Evolutionary conservation across 2,329 filamentous ascomycete species (phyloP), one percentile per base, ranked within the genome.

Genomic region (Elsinoe ampelina): DNA sequence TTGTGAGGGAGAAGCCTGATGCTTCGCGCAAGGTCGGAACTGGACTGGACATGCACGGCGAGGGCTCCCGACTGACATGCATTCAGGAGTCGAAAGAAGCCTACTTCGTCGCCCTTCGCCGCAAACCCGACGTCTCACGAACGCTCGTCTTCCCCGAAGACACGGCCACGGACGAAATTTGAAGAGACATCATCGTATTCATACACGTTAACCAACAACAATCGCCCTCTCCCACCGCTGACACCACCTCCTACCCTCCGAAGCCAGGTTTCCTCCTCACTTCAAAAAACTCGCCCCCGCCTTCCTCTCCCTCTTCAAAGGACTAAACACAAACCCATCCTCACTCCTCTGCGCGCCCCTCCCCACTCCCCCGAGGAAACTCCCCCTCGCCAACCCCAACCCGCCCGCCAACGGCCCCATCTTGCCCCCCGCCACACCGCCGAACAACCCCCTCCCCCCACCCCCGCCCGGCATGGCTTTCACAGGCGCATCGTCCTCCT

Each of bases 1-100:
- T 98, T 1, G 78, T 86, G 65, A 80, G 91, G 59, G 87, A 95
- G 70, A 98, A 98, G 71, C 93, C 95, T 1, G 87, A 95, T 57
- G 87, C 90, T 5, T 97, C 92, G 36, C 81, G 93, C 66, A 87
- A 80, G 70, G 93, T 95, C 77, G 65, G n/a, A n/a, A n/a, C n/a
- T n/a, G n/a, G 83, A 76, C 19, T 45, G 15, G 2, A 5, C 54
- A 48, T 13, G 10, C 12, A 10, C 13, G 15, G 3, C 22, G 35
- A 3, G 26, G 26, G 26, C 26, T 22, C 2, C 20, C 20, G 11
- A n/a, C 20, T 38, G 10, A 45, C 38, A 30, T 13, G 17, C n/a
- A 38, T 32, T 20, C 62, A 90, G 87, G 86, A 89, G 75, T 91
- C 87, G 0, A 89, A 83, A 68, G 93, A 97, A 70, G 80, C 84